These are phyloP conservation scores for Septoria petroselini DNA, from an alignment of 2,329 filamentous ascomycete genomes.

Conservation along the genomic window DNA sequence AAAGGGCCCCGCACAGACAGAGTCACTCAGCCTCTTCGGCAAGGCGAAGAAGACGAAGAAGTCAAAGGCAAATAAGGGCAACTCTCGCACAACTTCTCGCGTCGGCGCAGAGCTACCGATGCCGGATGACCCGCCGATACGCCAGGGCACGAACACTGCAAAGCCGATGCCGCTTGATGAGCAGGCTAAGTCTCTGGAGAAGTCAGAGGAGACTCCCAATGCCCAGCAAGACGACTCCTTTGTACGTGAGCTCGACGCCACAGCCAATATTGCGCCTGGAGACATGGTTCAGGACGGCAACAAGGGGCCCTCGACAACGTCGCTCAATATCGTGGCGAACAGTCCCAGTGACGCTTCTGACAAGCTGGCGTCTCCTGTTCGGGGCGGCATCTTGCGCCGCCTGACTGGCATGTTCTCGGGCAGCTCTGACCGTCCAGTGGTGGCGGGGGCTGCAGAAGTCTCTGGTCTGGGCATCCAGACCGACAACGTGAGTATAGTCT, in stretches of 20 bases:
- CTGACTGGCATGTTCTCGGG: slow-evolving; percentile 2
- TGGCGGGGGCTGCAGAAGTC: background rate
- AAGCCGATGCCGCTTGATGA: slow-evolving; percentile 1
- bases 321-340: too few species aligned
- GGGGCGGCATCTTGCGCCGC: slow-evolving; percentile 1
- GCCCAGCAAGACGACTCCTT: too few species aligned
- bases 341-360: background rate
- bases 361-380: background rate
- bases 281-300: background rate
- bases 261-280: background rate
- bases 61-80: slow-evolving; percentile 8
- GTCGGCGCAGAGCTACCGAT: slow-evolving; percentile 1
- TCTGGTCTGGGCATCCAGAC: background rate
- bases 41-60: slow-evolving; percentile 23
- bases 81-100: slow-evolving; percentile 1
- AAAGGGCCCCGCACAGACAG: slow-evolving; percentile 39
- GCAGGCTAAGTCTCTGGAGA: slow-evolving; percentile 2
- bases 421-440: background rate
- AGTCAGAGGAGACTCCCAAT: background rate
- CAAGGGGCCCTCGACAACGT: background rate
- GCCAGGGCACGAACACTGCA: slow-evolving; percentile 42
- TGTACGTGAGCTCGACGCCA: too few species aligned
- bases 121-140: slow-evolving; percentile 6
- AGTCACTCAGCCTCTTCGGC: slow-evolving; percentile 36
- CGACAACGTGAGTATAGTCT: too few species aligned